phyloP scores from a whole-genome alignment of 202 grass and related monocot species.

The Hordeum pubiflorum region DNA sequence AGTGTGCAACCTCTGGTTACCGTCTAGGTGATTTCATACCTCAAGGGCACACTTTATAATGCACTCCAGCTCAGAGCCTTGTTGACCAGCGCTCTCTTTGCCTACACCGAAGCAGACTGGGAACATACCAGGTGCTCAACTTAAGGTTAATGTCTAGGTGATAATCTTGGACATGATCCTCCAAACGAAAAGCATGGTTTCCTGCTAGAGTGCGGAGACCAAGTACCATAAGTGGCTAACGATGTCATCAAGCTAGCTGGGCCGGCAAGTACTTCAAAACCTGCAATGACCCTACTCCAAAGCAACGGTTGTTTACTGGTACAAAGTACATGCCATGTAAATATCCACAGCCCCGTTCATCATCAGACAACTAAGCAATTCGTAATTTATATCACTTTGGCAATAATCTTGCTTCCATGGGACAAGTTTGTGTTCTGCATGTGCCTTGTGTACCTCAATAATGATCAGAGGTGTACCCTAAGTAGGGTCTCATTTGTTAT shows the following conservation, averaged over 20 bases:
- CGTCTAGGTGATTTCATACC: background rate
- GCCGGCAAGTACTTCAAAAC: background rate
- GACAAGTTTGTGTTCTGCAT: background rate
- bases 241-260: background rate
- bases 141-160: background rate
- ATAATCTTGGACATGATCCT: background rate
- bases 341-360: background rate
- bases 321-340: background rate
- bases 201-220: background rate
- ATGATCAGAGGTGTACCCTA: background rate
- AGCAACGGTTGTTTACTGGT: background rate
- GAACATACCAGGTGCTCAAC: background rate
- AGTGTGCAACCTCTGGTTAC: background rate
- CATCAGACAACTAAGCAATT: background rate
- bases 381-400: background rate
- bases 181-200: background rate
- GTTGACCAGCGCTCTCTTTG: background rate
- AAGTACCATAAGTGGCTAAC: background rate
- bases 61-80: background rate
- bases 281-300: background rate
- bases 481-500: conserved; percentile 8
- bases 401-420: background rate
- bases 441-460: background rate
- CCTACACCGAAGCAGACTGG: background rate
- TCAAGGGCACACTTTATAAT: background rate